phyloP scores from a whole-genome alignment of 1,139 yeast genomes.

The Candida glucosophila region DNA sequence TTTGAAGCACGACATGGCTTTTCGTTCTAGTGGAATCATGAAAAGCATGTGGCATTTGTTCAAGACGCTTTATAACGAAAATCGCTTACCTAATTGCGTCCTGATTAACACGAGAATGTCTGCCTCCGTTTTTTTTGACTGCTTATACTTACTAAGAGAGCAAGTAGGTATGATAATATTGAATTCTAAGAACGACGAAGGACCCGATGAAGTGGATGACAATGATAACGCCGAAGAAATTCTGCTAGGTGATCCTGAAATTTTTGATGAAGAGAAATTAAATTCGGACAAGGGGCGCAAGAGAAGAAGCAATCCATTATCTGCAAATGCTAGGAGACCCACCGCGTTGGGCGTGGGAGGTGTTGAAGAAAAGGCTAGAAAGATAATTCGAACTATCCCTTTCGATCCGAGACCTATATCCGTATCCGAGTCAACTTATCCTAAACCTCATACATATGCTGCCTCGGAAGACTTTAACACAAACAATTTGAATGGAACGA shows the following conservation, averaged over 20 bases:
- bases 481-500: too few species aligned
- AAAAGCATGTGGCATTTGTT: conserved; percentile 88
- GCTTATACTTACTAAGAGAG: conserved; percentile 73
- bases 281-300: conserved; percentile 16
- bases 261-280: conserved; percentile 18
- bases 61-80: conserved; percentile 44
- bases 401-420: conserved; percentile 73
- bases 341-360: too few species aligned
- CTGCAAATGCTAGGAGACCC: conserved; percentile 52
- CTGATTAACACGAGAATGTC: conserved; percentile 77
- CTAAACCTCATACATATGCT: background rate
- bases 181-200: conserved; percentile 20
- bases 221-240: conserved; percentile 13
- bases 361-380: conserved; percentile 66
- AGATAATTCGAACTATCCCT: conserved; percentile 68
- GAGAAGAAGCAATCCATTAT: conserved; percentile 42
- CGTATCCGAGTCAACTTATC: conserved; percentile 17
- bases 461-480: background rate
- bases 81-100: conserved; percentile 31
- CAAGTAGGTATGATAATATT: conserved; percentile 78
- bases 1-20: conserved; percentile 85
- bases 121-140: conserved; percentile 87
- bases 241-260: conserved; percentile 14
- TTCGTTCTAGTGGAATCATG: conserved; percentile 89
- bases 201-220: conserved; percentile 14